phyloP scores from a whole-genome alignment of 768 basidiomycete genomes.

The Lactarius pseudohatsudake region DNA sequence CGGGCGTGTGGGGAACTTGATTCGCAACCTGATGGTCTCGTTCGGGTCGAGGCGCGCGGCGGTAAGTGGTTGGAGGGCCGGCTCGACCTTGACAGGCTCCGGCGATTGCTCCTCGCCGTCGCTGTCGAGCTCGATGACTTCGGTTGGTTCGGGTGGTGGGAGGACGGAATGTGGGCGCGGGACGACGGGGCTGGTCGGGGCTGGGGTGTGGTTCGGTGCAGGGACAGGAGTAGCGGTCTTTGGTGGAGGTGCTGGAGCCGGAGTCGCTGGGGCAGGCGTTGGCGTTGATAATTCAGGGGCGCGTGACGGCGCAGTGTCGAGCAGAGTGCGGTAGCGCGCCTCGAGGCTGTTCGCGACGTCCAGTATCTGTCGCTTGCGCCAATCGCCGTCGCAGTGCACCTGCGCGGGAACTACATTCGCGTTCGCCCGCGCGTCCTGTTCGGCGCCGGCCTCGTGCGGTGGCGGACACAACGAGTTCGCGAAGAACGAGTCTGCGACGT shows the following conservation, averaged over 20 bases:
- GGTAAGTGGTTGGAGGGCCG: background rate
- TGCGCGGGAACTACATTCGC: conserved; percentile 22
- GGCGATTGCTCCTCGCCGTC: conserved; percentile 17
- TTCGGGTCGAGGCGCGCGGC: conserved; percentile 3
- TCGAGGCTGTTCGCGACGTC: conserved; percentile 64
- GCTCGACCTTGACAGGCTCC: conserved; percentile 11
- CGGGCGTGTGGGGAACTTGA: conserved; percentile 13
- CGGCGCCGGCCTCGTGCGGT: conserved; percentile 41
- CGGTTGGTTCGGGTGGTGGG: background rate
- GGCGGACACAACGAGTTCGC: conserved; percentile 35
- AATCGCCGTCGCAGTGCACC: conserved; percentile 62
- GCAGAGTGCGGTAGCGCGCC: conserved; percentile 69
- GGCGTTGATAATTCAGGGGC: conserved; percentile 7
- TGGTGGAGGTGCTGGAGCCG: background rate
- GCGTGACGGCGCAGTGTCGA: conserved; percentile 54
- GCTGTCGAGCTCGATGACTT: conserved; percentile 25
- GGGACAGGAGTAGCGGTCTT: background rate
- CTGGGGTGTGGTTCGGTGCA: background rate
- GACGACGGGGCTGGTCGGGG: background rate
- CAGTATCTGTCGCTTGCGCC: conserved; percentile 72
- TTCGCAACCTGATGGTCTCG: conserved; percentile 19
- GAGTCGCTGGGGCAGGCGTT: conserved; percentile 11
- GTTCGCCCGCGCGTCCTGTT: conserved; percentile 9
- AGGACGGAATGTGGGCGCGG: background rate
- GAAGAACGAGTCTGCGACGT: conserved; percentile 59